Conservation (phyloP, 139 green algal species). For the Chlamydomonas eustigma region DNA sequence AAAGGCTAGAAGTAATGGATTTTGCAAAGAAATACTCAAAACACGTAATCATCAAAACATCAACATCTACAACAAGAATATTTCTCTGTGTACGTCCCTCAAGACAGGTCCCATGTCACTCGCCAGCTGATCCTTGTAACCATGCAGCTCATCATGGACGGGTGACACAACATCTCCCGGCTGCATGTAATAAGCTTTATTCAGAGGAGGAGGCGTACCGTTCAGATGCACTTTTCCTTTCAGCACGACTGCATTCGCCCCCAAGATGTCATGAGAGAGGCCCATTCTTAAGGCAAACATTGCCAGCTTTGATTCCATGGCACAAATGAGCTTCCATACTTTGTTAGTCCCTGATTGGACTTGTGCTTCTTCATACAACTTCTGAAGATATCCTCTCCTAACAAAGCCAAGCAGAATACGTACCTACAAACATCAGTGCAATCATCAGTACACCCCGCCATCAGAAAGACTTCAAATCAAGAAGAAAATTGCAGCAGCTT, state of each 20-base stretch:
- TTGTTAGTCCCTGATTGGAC: conserved; percentile 20
- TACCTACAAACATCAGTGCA: background rate
- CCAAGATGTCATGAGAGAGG: conserved; percentile 26
- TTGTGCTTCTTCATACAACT: conserved; percentile 27
- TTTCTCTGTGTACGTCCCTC: conserved; percentile 11
- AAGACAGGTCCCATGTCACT: conserved; percentile 11
- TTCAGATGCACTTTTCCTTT: conserved; percentile 22
- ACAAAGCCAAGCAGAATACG: conserved; percentile 36
- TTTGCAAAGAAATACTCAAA: too few species aligned
- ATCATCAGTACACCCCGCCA: background rate
- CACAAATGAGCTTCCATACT: conserved; percentile 40
- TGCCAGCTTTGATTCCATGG: conserved; percentile 31
- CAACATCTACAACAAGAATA: too few species aligned
- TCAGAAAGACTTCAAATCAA: too few species aligned
- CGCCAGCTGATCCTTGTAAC: conserved; percentile 11
- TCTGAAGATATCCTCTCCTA: conserved; percentile 23
- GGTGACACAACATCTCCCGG: conserved; percentile 30
- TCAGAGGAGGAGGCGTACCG: conserved; percentile 16
- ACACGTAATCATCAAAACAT: too few species aligned
- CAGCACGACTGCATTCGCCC: background rate
- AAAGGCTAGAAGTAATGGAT: too few species aligned
- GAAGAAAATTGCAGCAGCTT: too few species aligned
- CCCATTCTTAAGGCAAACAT: conserved; percentile 25
- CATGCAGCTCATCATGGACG: background rate
- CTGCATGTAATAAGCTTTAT: conserved; percentile 3